Percentiles rank a stretch among this genome's conserved stretches.
These are phyloP conservation scores for Sphagnum contortum DNA, from an alignment of 225 moss, liverwort and hornwort genomes.

Conservation along the genomic window DNA sequence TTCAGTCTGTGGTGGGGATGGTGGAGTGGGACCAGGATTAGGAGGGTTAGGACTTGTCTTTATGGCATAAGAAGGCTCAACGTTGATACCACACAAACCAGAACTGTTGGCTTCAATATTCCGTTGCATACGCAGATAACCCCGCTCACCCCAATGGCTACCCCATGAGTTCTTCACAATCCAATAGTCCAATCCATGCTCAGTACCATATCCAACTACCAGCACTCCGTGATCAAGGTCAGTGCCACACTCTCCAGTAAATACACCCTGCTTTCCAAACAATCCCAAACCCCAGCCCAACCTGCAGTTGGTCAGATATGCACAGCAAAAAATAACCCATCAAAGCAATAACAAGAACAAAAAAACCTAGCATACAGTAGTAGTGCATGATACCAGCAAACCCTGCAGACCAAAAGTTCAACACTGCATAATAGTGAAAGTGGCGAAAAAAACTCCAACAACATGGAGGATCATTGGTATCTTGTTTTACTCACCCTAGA, in stretches of 20 bases:
- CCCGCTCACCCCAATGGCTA: slow-evolving; percentile 69
- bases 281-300: too few relatives aligned
- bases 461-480: slow-evolving; percentile 8
- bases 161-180: slow-evolving; percentile 94
- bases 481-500: slow-evolving; percentile 24
- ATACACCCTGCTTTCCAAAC: slow-evolving; percentile 61
- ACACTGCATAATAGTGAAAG: not conserved
- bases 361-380: too few relatives aligned
- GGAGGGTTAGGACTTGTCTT: slow-evolving; percentile 59
- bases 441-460: not conserved
- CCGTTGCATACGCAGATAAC: slow-evolving; percentile 67
- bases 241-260: slow-evolving; percentile 52
- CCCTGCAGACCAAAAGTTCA: too few relatives aligned
- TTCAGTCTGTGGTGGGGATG: slow-evolving; percentile 35
- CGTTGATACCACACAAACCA: slow-evolving; percentile 85
- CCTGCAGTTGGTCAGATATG: too few relatives aligned
- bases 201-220: slow-evolving; percentile 69
- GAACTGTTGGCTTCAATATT: slow-evolving; percentile 12
- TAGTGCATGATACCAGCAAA: too few relatives aligned
- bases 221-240: slow-evolving; percentile 76
- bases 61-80: slow-evolving; percentile 64
- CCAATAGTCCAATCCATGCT: slow-evolving; percentile 51
- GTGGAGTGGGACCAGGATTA: slow-evolving; percentile 20
- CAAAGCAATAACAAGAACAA: too few relatives aligned
- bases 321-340: too few relatives aligned